Base-by-base conservation (phyloP, 495 filamentous ascomycete species). In the Cladorrhinum samala region DNA sequence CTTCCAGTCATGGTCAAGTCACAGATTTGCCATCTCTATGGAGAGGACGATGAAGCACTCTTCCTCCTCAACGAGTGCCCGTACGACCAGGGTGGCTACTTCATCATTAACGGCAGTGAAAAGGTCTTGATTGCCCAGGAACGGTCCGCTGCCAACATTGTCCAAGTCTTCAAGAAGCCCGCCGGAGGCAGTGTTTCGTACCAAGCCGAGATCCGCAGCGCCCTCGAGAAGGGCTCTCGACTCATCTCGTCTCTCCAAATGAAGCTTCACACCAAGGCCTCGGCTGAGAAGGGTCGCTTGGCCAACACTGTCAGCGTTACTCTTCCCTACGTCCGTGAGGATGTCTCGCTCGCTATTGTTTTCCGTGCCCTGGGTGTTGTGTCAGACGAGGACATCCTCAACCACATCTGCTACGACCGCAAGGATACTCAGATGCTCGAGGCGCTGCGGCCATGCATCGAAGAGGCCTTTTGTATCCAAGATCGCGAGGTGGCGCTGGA, bases 101-200 rank as follows among this genome's bases (percentile, higher is more conserved):
- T 99, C 68, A 86, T 99, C 55, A 97, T 99, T 73, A 99, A 97
- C 71, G 93, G 93, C n/a, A 93, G 88, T 66, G 93, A 99, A 68
- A 99, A 99, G 78, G 93, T 99, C 18, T 69, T 99, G 54, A 97
- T 99, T 55, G 94, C 94, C 1, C 93, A 99, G 68, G 93, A 99
- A 68, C 85, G 93, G 21, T 95, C 89, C 59, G 94, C 94, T 16
- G 94, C 91, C 61, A 99, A 97, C 61, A 97, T 96, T 40, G 91
- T 97, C 7, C 92, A 96, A 71, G 91, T 99, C 17, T 99, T 97
- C 81, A 91, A 94, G 73, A 99, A 99, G 75, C 85, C 90, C 1
- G 79, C 83, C 18, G 89, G 89, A 13, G 91, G 86, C 55, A 83
- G 87, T 2, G 94, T 88, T 21, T 91, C 93, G 1, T 96, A 89